phyloP scores from a whole-genome alignment of 192 early-diverging fungal genomes.

The Chytriomyces sp. region DNA sequence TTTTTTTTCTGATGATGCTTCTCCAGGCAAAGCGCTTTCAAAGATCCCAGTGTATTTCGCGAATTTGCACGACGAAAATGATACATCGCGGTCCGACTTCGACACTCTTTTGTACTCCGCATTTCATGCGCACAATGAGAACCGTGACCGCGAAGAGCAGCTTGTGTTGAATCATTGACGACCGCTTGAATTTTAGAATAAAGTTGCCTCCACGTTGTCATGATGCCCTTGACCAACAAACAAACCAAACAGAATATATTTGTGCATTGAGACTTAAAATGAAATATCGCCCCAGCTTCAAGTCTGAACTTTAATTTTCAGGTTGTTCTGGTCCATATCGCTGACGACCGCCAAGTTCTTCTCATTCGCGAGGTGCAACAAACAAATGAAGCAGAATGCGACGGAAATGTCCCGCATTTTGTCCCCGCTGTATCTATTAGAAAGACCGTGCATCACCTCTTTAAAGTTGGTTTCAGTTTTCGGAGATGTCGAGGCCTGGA shows the following conservation, averaged over 20 bases:
- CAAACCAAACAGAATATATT: too few relatives aligned
- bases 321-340: conserved; percentile 48
- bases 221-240: too few relatives aligned
- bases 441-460: conserved; percentile 72
- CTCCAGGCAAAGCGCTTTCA: conserved; percentile 38
- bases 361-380: conserved; percentile 96
- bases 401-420: conserved; percentile 90
- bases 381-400: conserved; percentile 96
- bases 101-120: conserved; percentile 42
- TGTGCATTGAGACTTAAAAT: too few relatives aligned
- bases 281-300: neutral
- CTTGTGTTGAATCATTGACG: conserved; percentile 35
- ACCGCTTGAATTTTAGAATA: too few relatives aligned
- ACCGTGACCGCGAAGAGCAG: conserved; percentile 46
- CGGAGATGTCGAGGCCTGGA: conserved; percentile 2
- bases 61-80: conserved; percentile 43
- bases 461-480: conserved; percentile 61
- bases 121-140: conserved; percentile 35
- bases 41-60: conserved; percentile 41
- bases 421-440: conserved; percentile 75
- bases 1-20: neutral
- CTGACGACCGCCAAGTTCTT: conserved; percentile 73
- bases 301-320: conserved; percentile 22
- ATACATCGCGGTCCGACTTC: conserved; percentile 46
- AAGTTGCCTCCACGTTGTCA: neutral